These are phyloP conservation scores for Metarhizium album DNA, from an alignment of 2,329 filamentous ascomycete species.

Conservation along the genomic window DNA sequence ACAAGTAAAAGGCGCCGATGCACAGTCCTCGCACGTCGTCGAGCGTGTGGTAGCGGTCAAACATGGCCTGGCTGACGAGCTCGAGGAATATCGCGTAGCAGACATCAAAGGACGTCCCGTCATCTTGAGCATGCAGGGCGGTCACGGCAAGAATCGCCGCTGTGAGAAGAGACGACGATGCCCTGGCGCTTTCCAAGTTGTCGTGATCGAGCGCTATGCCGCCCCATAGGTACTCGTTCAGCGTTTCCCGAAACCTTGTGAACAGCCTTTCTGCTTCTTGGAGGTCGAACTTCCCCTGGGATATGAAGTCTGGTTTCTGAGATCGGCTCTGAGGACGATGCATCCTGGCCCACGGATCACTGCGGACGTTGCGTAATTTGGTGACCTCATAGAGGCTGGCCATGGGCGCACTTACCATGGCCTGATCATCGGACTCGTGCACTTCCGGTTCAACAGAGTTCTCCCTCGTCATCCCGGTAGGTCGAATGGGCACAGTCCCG, in stretches of 20 bases:
- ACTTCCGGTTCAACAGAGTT: conserved; percentile 17
- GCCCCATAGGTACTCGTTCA: conserved; percentile 23
- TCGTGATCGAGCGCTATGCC: conserved; percentile 20
- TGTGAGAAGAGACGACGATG: conserved; percentile 19
- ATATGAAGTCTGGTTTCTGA: conserved; percentile 18
- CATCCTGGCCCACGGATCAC: conserved; percentile 16
- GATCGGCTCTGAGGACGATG: conserved; percentile 6
- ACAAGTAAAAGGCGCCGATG: conserved; percentile 54
- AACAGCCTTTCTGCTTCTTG: conserved; percentile 19
- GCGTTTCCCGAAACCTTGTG: conserved; percentile 16
- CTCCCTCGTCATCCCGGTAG: conserved; percentile 22
- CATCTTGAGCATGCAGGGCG: conserved; percentile 18
- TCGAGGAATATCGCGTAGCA: conserved; percentile 49
- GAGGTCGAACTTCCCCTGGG: conserved; percentile 16
- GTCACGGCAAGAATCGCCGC: conserved; percentile 23
- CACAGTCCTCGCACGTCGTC: conserved; percentile 51
- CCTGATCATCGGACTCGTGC: conserved; percentile 15
- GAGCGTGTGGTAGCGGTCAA: conserved; percentile 39
- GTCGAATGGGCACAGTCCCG: background rate
- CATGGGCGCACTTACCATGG: conserved; percentile 21
- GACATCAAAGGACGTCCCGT: conserved; percentile 37
- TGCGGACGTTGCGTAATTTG: conserved; percentile 22
- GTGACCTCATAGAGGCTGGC: conserved; percentile 22
- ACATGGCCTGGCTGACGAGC: conserved; percentile 45
- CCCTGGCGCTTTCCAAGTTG: conserved; percentile 16